These are phyloP conservation scores for Colletotrichum tabaci DNA, from an alignment of 2,329 filamentous ascomycete species.

Conservation along the genomic window DNA sequence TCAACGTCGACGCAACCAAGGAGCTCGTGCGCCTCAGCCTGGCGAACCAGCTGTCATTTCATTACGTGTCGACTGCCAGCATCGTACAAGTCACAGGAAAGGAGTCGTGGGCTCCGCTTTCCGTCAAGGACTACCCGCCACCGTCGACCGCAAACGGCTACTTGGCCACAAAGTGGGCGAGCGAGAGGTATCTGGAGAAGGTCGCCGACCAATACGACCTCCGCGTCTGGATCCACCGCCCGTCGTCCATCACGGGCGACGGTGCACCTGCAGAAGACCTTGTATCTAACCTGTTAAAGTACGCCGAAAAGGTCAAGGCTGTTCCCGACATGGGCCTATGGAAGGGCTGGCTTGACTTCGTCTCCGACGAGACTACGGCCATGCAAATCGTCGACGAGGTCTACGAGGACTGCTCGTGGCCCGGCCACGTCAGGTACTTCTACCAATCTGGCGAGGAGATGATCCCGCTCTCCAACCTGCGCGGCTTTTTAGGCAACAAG, in stretches of 20 bases:
- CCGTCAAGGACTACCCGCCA: neutral
- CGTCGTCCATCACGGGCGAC: slow-evolving; percentile 35
- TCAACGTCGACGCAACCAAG: slow-evolving; percentile 55
- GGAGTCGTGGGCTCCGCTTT: slow-evolving; percentile 4
- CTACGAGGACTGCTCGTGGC: slow-evolving; percentile 8
- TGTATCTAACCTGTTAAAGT: neutral
- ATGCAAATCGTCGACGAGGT: slow-evolving; percentile 10
- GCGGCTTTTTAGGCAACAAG: neutral
- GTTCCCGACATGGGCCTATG: neutral
- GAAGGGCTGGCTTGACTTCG: slow-evolving; percentile 10
- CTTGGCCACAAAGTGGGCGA: slow-evolving; percentile 51
- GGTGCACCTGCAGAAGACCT: neutral
- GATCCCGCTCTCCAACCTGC: neutral
- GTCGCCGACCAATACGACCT: slow-evolving; percentile 21
- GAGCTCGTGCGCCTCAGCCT: slow-evolving; percentile 51
- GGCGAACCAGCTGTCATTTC: slow-evolving; percentile 46
- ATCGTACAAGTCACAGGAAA: slow-evolving; percentile 33
- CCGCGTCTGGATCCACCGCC: slow-evolving; percentile 42
- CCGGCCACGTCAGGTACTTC: neutral
- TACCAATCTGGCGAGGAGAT: slow-evolving; percentile 3
- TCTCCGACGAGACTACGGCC: neutral
- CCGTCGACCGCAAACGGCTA: slow-evolving; percentile 48
- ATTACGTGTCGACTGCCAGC: slow-evolving; percentile 50
- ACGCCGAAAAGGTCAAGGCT: neutral
- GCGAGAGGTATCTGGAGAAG: slow-evolving; percentile 51